Base-by-base conservation (phyloP, 495 filamentous ascomycete genomes). In the Staphylotrichum longicolle region DNA sequence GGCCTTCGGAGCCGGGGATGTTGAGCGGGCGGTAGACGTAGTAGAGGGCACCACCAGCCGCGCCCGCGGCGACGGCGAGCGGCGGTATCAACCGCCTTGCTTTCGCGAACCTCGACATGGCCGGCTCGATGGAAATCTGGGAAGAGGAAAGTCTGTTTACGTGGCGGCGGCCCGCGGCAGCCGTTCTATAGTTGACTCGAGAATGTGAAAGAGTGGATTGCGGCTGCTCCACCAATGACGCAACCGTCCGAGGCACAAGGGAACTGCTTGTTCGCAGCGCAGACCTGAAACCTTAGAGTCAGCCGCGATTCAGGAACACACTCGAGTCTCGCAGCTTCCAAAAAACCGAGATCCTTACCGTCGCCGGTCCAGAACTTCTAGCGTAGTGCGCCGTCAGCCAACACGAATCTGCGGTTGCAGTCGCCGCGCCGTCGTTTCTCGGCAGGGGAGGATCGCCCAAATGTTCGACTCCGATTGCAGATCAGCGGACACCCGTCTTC, bases 21-120 rank as follows among this genome's bases (percentile, higher is more conserved):
- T 93, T 90, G 63, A 88, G 85, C 9, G 92, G 92, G 50, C 91
- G 87, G 72, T 94, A 93, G 46, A 86, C 79, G 62, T 89, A 85
- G 70, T 93, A 91, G 54, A 95, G 79, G 45, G 84, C 77, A 52
- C 85, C 86, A 64, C 72, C 74, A 37, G 75, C 71, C 37, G 70
- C 71, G 59, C 68, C 73, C 20, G 20, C 20, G 30, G 69, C 74
- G 46, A 76, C 63, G 12, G 72, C 73, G 50, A 73, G 63, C 0
- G 77, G 74, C 32, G 70, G 64, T 12, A 75, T 66, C n/a, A 79
- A 66, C 49, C 76, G 74, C 69, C 73, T 68, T 15, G 68, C 68
- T 60, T 62, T 61, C 12, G 54, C 30, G 55, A 74, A 64, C 55
- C 65, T 50, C 57, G 72, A 67, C 72, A 71, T 74, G 48, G 54